A percentile compares a stretch with the other conserved stretches of the same genome.
Evolutionary conservation across 441 rosid genomes (phyloP).

Genomic region (Macaranga tanarius): DNA sequence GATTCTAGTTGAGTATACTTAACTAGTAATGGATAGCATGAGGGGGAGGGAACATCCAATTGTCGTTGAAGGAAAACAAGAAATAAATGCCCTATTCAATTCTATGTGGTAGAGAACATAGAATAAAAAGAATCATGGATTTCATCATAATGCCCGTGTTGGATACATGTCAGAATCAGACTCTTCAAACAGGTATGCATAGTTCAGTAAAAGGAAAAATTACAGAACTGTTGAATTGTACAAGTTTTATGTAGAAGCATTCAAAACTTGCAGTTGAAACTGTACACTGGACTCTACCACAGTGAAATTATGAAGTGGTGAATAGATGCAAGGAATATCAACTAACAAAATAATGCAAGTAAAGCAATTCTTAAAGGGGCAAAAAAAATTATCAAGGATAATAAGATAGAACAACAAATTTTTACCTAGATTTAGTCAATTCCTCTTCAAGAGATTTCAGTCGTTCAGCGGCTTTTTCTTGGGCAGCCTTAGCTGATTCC

Average conservation of each 20-base stretch:
- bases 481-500: slow-evolving; percentile 80
- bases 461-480: slow-evolving; percentile 72
- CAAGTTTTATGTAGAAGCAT: too few species aligned
- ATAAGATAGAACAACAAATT: neutral
- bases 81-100: neutral
- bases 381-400: too few species aligned
- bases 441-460: slow-evolving; percentile 82
- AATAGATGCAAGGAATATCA: neutral
- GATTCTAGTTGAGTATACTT: neutral
- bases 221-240: too few species aligned
- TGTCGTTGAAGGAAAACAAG: neutral
- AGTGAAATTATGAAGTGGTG: neutral
- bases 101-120: neutral
- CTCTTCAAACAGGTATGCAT: neutral
- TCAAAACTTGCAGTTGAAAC: neutral
- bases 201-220: neutral
- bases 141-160: neutral
- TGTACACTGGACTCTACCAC: neutral
- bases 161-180: neutral
- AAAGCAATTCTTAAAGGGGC: neutral
- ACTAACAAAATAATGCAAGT: neutral
- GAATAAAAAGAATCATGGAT: neutral
- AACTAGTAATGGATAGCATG: neutral
- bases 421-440: slow-evolving; percentile 66
- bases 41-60: neutral